Percentiles rank a stretch among this genome's conserved stretches.
Evolutionary conservation across 345 rosid species (phyloP).

Genomic region (Trapa bicornis): DNA sequence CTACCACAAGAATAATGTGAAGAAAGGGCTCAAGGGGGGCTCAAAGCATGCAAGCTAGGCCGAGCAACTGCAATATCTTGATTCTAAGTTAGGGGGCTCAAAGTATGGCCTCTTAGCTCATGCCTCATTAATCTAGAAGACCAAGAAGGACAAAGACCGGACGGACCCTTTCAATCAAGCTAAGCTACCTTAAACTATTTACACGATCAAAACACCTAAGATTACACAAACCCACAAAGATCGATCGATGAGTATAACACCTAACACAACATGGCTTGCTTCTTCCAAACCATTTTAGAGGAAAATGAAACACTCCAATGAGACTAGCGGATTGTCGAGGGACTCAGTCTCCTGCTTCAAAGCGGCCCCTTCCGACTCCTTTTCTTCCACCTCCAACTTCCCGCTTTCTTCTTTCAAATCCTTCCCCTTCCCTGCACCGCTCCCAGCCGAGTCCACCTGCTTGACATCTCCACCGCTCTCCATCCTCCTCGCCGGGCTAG

Average conservation of each 20-base stretch:
- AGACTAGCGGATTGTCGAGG: conserved; percentile 46
- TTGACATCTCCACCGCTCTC: conserved; percentile 15
- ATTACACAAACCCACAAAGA: neutral
- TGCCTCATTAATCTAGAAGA: no score
- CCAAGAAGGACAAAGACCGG: no score
- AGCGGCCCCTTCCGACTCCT: conserved; percentile 11
- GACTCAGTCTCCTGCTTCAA: conserved; percentile 23
- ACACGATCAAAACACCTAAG: no score
- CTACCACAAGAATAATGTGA: no score
- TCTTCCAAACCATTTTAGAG: conserved; percentile 17
- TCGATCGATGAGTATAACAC: neutral
- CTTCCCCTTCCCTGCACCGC: conserved; percentile 8
- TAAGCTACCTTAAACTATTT: no score
- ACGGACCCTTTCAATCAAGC: no score
- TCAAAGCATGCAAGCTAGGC: no score
- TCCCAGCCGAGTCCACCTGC: neutral
- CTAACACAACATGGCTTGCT: neutral
- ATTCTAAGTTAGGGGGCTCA: no score
- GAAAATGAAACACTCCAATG: conserved; percentile 68
- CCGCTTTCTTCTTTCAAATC: conserved; percentile 3
- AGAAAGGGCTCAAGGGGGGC: no score
- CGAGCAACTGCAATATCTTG: no score
- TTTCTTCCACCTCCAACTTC: conserved; percentile 6
- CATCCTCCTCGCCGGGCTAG: conserved; percentile 26
- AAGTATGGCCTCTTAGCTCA: no score